A percentile compares a stretch with the other conserved stretches of the same genome.
Evolutionary conservation across 2,329 filamentous ascomycete species (phyloP).

Genomic region (Colletotrichum neosansevieriae): DNA sequence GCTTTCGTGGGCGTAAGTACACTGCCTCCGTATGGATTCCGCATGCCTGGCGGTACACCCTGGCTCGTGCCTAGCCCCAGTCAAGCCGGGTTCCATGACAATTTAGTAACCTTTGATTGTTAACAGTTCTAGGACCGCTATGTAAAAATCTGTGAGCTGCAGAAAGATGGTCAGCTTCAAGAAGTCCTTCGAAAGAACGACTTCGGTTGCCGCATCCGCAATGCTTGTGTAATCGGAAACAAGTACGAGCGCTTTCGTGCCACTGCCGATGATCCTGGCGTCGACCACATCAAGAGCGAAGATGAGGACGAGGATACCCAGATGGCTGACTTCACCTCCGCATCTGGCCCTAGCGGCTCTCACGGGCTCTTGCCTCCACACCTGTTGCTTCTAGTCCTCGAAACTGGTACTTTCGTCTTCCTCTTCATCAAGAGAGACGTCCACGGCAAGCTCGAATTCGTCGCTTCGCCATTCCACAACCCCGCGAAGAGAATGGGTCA

Average conservation of each 20-base stretch:
- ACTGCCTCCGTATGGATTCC: background rate
- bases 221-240: constrained; percentile 80
- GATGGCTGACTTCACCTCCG: constrained; percentile 48
- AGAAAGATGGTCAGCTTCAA: constrained; percentile 75
- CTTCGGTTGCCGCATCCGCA: constrained; percentile 82
- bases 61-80: constrained; percentile 14
- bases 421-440: constrained; percentile 70
- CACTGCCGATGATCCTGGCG: constrained; percentile 44
- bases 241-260: constrained; percentile 51
- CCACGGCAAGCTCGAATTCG: constrained; percentile 67
- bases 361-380: constrained; percentile 74
- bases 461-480: constrained; percentile 69
- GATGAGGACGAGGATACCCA: constrained; percentile 51
- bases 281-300: constrained; percentile 52
- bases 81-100: constrained; percentile 16
- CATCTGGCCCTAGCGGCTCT: constrained; percentile 22
- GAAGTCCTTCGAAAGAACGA: constrained; percentile 83
- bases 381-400: constrained; percentile 80
- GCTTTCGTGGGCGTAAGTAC: constrained; percentile 82
- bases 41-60: constrained; percentile 21
- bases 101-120: constrained; percentile 18
- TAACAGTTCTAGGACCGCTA: constrained; percentile 72
- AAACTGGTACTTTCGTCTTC: constrained; percentile 80
- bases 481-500: constrained; percentile 64
- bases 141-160: constrained; percentile 83